These are phyloP conservation scores for Septoria petroselini DNA, from an alignment of 2,329 filamentous ascomycete species.

Conservation along the genomic window DNA sequence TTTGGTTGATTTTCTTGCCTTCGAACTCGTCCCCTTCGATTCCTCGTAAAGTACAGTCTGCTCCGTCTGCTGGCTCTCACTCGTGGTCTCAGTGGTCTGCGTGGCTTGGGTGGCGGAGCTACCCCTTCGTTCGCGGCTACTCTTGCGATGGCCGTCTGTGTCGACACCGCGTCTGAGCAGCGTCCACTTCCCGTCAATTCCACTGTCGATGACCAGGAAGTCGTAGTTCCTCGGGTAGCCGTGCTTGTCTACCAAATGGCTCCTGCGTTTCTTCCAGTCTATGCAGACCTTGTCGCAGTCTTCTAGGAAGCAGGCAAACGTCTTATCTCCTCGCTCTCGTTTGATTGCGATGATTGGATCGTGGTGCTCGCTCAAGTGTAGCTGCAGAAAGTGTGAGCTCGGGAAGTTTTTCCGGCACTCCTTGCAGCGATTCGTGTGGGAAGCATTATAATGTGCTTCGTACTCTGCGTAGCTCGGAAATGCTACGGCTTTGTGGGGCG, in stretches of 20 bases:
- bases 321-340: slow-evolving; percentile 80
- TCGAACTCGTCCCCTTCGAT: background rate
- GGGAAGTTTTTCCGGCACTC: slow-evolving; percentile 88
- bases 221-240: slow-evolving; percentile 83
- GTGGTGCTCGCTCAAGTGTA: slow-evolving; percentile 91
- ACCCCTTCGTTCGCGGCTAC: slow-evolving; percentile 30
- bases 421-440: slow-evolving; percentile 78
- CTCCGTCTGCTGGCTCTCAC: slow-evolving; percentile 20
- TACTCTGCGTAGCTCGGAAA: slow-evolving; percentile 78
- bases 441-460: slow-evolving; percentile 78
- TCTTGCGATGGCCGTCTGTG: slow-evolving; percentile 34
- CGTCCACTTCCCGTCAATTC: slow-evolving; percentile 80
- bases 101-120: slow-evolving; percentile 24
- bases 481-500: slow-evolving; percentile 69
- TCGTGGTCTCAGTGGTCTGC: slow-evolving; percentile 26
- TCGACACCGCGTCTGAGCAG: slow-evolving; percentile 62
- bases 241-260: slow-evolving; percentile 93
- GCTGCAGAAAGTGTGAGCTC: slow-evolving; percentile 69
- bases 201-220: slow-evolving; percentile 80
- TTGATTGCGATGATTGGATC: slow-evolving; percentile 72
- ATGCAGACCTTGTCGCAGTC: slow-evolving; percentile 81
- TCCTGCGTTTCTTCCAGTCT: slow-evolving; percentile 76
- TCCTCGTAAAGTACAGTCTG: slow-evolving; percentile 4
- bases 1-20: background rate
- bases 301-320: slow-evolving; percentile 88